Evolutionary conservation across 805 yeast genomes (phyloP).

Genomic region (Aciculoconidium aculeatum): DNA sequence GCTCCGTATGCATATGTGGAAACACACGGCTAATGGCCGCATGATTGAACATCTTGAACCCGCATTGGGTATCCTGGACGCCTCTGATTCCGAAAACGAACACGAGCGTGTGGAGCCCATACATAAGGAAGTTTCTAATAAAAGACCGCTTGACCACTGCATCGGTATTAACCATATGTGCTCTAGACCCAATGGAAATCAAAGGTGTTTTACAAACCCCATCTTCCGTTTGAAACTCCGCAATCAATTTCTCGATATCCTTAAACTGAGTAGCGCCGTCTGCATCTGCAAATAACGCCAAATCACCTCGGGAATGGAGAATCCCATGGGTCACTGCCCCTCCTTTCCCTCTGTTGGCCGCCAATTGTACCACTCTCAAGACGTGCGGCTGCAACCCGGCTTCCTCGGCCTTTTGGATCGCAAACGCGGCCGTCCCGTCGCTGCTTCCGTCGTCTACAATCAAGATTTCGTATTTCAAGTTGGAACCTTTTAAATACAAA

Average conservation of each 20-base stretch:
- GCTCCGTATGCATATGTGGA: slow-evolving; percentile 91
- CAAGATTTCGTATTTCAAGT: slow-evolving; percentile 59
- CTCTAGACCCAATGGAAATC: slow-evolving; percentile 86
- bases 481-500: slow-evolving; percentile 38
- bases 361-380: slow-evolving; percentile 65
- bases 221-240: slow-evolving; percentile 13
- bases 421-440: slow-evolving; percentile 73
- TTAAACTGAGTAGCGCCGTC: slow-evolving; percentile 89
- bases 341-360: slow-evolving; percentile 77
- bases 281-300: slow-evolving; percentile 88
- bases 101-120: slow-evolving; percentile 81
- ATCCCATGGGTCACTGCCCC: slow-evolving; percentile 97
- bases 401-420: slow-evolving; percentile 53
- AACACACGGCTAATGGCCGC: slow-evolving; percentile 60
- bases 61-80: slow-evolving; percentile 94
- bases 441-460: slow-evolving; percentile 89
- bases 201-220: slow-evolving; percentile 42
- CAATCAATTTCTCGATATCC: slow-evolving; percentile 46
- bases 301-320: slow-evolving; percentile 64
- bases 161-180: slow-evolving; percentile 93
- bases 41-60: slow-evolving; percentile 85
- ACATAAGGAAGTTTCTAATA: slow-evolving; percentile 86
- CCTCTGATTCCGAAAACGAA: slow-evolving; percentile 83
- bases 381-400: slow-evolving; percentile 49
- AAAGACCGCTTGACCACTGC: slow-evolving; percentile 94